Base-by-base conservation (phyloP, 139 green algal genomes). In the Chlorella vulgaris region DNA sequence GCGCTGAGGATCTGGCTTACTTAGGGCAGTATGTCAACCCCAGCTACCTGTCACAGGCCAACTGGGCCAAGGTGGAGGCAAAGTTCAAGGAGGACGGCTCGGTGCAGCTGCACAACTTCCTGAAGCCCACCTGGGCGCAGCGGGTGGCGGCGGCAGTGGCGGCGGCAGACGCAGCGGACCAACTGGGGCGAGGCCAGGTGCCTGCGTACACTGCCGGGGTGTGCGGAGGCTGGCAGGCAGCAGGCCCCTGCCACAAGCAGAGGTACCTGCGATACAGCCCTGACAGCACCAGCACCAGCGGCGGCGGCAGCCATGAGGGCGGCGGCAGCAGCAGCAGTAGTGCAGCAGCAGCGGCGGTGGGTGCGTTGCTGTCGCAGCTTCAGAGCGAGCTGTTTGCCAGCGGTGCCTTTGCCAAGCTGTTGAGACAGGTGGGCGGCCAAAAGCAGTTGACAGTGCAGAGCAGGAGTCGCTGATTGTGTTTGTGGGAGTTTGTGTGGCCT, bases 221-320 rank as follows among this genome's bases (percentile, higher is more conserved):
- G 38, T 35, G 62, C 24, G 80, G 77, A 63, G 85, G 88, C 38
- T 96, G 93, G 93, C 31, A 53, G 43, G 40, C 86, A 22, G 67
- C 90, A 18, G 93, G 92, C 0, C 94, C 94, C 7, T 84, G 89
- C 1, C 92, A 97, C 86, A 97, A 96, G 90, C 94, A 96, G 89
- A 91, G 94, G 28, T 97, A 92, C 89, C 50, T 97, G 74, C 53
- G 39, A 6, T 94, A 90, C 83, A 29, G 60, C 21, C 28, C 36
- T 29, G 29, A 47, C 70, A 51, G 70, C 21, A 18, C 39, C 69
- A 19, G 40, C 0, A 58, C 42, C 40, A 47, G 15, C 29, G 63
- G 21, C 26, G 73, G 62, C 22, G 35, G 40, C 28, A 51, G 47
- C 18, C 55, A 73, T 40, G 8, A 69, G 10, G 58, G 53, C 35